Percentiles rank a stretch among this genome's conserved stretches.
phyloP scores from a whole-genome alignment of 371 early-diverging fungal genomes.

The Mucor velutinosus region DNA sequence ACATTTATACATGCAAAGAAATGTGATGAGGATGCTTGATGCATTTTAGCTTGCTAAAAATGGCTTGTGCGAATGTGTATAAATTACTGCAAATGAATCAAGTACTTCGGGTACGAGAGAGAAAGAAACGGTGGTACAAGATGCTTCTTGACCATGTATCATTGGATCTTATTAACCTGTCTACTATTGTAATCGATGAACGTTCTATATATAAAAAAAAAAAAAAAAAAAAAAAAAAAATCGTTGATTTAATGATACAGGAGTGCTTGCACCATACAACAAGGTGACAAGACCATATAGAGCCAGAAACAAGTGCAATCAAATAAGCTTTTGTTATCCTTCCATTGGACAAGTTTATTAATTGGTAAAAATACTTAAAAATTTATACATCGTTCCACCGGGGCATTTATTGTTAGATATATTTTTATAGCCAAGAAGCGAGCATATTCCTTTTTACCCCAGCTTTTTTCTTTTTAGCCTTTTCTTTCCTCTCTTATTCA shows the following conservation, averaged over 20 bases:
- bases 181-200: not conserved
- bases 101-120: not conserved
- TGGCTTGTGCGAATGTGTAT: not conserved
- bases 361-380: not conserved
- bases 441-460: not conserved
- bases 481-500: not conserved
- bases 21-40: not conserved
- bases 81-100: not conserved
- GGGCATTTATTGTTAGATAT: not conserved
- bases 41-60: not conserved
- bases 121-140: not conserved
- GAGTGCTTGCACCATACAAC: not conserved
- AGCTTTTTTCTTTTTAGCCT: not conserved
- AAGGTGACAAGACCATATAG: not conserved
- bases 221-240: not conserved
- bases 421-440: not conserved
- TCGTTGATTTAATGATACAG: not conserved
- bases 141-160: not conserved
- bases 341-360: constrained; percentile 1
- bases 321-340: not conserved
- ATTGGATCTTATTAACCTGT: not conserved
- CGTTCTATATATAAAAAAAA: not conserved
- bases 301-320: not conserved
- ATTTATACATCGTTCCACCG: not conserved
- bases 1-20: not conserved